phyloP scores from a whole-genome alignment of 108 stramenopile species.

The Nitzschia putrida region DNA sequence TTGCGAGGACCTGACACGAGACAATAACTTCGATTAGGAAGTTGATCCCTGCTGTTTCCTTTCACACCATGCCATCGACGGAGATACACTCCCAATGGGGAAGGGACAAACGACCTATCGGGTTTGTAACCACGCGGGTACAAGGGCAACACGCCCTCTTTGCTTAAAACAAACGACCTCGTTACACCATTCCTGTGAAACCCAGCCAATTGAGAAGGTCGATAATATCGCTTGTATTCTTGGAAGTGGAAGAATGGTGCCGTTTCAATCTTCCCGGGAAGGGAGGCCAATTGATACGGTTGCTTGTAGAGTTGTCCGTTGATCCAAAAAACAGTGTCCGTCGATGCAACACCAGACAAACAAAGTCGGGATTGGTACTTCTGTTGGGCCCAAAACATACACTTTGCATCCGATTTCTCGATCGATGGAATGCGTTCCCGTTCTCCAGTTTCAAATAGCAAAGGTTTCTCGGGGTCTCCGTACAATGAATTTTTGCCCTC shows the following conservation, averaged over 20 bases:
- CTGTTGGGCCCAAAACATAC: slow-evolving; percentile 89
- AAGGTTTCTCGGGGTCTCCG: slow-evolving; percentile 34
- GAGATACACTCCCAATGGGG: slow-evolving; percentile 43
- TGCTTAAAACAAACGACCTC: slow-evolving; percentile 44
- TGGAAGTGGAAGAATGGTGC: slow-evolving; percentile 92
- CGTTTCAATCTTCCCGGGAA: slow-evolving; percentile 59
- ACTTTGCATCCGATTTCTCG: slow-evolving; percentile 50
- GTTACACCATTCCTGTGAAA: slow-evolving; percentile 30
- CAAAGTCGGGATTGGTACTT: slow-evolving; percentile 80
- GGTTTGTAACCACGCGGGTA: slow-evolving; percentile 6
- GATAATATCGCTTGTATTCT: slow-evolving; percentile 88
- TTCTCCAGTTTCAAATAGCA: slow-evolving; percentile 57
- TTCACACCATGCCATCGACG: slow-evolving; percentile 40
- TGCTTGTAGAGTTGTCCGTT: slow-evolving; percentile 79
- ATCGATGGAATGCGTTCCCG: slow-evolving; percentile 40
- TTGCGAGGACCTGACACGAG: slow-evolving; percentile 34
- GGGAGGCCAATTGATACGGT: slow-evolving; percentile 42
- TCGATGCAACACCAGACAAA: slow-evolving; percentile 44
- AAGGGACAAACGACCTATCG: slow-evolving; percentile 18
- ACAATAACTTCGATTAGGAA: slow-evolving; percentile 55
- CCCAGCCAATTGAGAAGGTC: slow-evolving; percentile 59
- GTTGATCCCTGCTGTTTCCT: slow-evolving; percentile 28
- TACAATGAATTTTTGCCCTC: slow-evolving; percentile 43
- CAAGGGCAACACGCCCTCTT: slow-evolving; percentile 77
- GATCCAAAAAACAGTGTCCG: slow-evolving; percentile 73